Evolutionary conservation across 2,329 filamentous ascomycete genomes (phyloP), one percentile per base, ranked within the genome.

Genomic region (Hymenoscyphus repandus): DNA sequence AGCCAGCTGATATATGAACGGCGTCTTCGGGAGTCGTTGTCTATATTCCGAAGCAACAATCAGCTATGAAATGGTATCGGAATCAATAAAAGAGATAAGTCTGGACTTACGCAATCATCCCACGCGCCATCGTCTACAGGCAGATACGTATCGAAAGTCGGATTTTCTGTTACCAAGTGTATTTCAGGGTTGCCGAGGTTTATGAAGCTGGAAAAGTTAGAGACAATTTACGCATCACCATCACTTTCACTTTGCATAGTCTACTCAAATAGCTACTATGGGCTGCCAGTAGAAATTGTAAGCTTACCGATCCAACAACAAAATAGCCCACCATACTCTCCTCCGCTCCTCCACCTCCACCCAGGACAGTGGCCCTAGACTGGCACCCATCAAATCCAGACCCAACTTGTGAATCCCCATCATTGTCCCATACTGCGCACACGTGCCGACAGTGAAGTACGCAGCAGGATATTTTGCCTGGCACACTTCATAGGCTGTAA

Each of bases 381-480:
- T 20, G 17, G n/a, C 22, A 13, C 17, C 17, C 17, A 30, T 20
- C 40, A 42, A 3, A 30, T 45, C 42, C 20, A 45, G 17, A 9
- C n/a, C 42, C 12, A 31, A 10, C 22, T 33, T 13, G 27, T 15
- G 10, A 32, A 31, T 31, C 22, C 42, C 22, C 13, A 45, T 2
- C 12, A 45, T 32, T 1, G 15, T 17, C 2, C 22, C 42, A 9
- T 32, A 45, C 2, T 22, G 12, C 13, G 42, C 42, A 33, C 20
- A 31, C 11, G 22, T n/a, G 22, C 42, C 22, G 15, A 45, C 27
- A 31, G 42, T 34, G 11, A 68, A 49, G 48, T 63, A 68, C 22
- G 67, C 67, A 9, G 65, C 62, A 5, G 67, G 68, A 47, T 68
- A 69, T 13, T 69, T 68, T n/a, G 58, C 64, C 52, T 69, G 65